phyloP scores from a whole-genome alignment of 805 yeast species.

The Yamadazyma scolyti region DNA sequence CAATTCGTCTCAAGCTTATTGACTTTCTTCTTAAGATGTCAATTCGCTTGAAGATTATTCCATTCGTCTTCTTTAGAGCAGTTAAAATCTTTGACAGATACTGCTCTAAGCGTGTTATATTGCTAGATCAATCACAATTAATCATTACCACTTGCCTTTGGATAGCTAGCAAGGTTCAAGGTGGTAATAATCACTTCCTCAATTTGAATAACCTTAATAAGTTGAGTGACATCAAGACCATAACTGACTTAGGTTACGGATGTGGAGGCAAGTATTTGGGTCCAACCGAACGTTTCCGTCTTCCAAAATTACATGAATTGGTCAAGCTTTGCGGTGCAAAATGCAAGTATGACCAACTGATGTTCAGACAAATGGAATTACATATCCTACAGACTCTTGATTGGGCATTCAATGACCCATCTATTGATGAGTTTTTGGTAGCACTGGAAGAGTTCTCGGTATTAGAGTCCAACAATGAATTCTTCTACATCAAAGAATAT shows the following conservation, averaged over 20 bases:
- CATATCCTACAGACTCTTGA: slow-evolving; percentile 43
- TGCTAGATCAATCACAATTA: slow-evolving; percentile 82
- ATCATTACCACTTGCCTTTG: slow-evolving; percentile 90
- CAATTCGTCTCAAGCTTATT: slow-evolving; percentile 68
- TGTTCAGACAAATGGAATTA: slow-evolving; percentile 63
- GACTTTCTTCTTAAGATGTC: slow-evolving; percentile 77
- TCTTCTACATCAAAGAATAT: slow-evolving; percentile 47
- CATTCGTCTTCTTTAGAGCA: slow-evolving; percentile 65
- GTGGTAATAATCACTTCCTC: slow-evolving; percentile 67
- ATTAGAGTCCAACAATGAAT: slow-evolving; percentile 18
- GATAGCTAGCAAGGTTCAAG: slow-evolving; percentile 85
- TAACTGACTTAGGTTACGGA: slow-evolving; percentile 39
- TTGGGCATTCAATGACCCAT: slow-evolving; percentile 69
- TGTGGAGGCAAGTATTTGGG: slow-evolving; percentile 60
- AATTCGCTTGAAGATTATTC: slow-evolving; percentile 58
- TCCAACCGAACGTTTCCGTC: slow-evolving; percentile 70
- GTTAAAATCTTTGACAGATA: slow-evolving; percentile 84
- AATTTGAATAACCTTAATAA: slow-evolving; percentile 32
- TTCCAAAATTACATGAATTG: slow-evolving; percentile 71
- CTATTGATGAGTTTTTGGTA: slow-evolving; percentile 35
- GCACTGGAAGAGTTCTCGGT: slow-evolving; percentile 33
- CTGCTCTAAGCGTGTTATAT: slow-evolving; percentile 81
- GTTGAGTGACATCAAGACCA: slow-evolving; percentile 22
- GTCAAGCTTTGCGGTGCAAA: slow-evolving; percentile 66
- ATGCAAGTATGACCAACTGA: slow-evolving; percentile 45